These are phyloP conservation scores for Bipolaris sorokiniana DNA, from an alignment of 2,329 filamentous ascomycete genomes.

Conservation along the genomic window DNA sequence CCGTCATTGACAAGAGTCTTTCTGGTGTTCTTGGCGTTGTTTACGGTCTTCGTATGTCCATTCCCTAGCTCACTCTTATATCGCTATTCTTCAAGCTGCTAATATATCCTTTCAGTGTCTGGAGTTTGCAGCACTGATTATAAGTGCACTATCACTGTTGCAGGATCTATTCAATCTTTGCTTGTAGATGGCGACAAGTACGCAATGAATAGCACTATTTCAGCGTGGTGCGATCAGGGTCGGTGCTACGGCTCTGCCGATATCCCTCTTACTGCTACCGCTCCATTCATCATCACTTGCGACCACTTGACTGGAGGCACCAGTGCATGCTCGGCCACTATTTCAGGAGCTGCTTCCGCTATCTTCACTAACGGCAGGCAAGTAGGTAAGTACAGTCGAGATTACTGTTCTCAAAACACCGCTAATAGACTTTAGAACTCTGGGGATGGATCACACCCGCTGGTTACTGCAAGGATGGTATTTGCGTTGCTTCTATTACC, in stretches of 20 bases:
- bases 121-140: slow-evolving; percentile 3
- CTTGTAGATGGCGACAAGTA: slow-evolving; percentile 14
- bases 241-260: slow-evolving; percentile 8
- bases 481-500: slow-evolving; percentile 9
- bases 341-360: slow-evolving; percentile 5
- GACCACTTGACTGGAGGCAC: slow-evolving; percentile 1
- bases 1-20: slow-evolving; percentile 8
- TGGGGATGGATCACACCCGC: slow-evolving; percentile 13
- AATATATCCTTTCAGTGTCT: not conserved
- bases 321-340: slow-evolving; percentile 9
- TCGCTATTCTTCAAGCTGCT: not conserved
- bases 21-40: slow-evolving; percentile 1
- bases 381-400: slow-evolving; percentile 5
- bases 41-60: slow-evolving; percentile 5
- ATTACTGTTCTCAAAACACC: not conserved
- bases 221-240: slow-evolving; percentile 8
- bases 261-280: slow-evolving; percentile 8
- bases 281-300: slow-evolving; percentile 11
- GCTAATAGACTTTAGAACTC: slow-evolving; percentile 1
- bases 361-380: slow-evolving; percentile 10
- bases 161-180: slow-evolving; percentile 11
- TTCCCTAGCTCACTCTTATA: not conserved
- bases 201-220: not conserved
- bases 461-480: slow-evolving; percentile 10
- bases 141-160: slow-evolving; percentile 7